Evolutionary conservation across 176 grass and related monocot genomes (phyloP).

Genomic region (sorghum (Sorghum bicolor)): DNA sequence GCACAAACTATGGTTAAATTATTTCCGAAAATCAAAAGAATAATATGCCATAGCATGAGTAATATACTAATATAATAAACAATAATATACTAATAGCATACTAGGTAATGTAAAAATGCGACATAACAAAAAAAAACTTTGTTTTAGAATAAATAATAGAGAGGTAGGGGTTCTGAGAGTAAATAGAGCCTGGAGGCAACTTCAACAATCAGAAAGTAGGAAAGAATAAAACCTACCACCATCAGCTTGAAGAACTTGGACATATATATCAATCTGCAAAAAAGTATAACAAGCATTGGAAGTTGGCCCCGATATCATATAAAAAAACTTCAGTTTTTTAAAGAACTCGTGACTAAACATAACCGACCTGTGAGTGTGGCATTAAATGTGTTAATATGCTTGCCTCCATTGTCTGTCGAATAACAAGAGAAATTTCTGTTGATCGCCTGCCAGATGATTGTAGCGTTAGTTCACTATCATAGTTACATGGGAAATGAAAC

Average conservation of each 20-base stretch:
- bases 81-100: neutral
- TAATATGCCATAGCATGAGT: neutral
- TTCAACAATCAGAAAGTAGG: slow-evolving; percentile 5
- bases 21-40: slow-evolving; percentile 8
- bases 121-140: neutral
- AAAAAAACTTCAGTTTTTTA: neutral
- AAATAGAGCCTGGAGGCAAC: slow-evolving; percentile 10
- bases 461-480: slow-evolving; percentile 1
- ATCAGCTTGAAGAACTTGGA: slow-evolving; percentile 99
- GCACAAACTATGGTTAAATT: neutral
- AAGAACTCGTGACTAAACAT: neutral
- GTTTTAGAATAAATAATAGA: slow-evolving; percentile 19
- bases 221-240: slow-evolving; percentile 49
- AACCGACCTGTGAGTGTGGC: slow-evolving; percentile 77
- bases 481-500: slow-evolving; percentile 6
- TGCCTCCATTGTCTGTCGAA: slow-evolving; percentile 95
- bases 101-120: neutral
- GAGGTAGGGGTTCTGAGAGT: neutral
- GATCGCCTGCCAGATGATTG: slow-evolving; percentile 57
- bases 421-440: slow-evolving; percentile 97
- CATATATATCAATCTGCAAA: slow-evolving; percentile 93
- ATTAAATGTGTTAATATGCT: slow-evolving; percentile 86
- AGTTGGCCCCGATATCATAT: neutral
- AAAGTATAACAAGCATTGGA: slow-evolving; percentile 1
- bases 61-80: neutral